Percentiles rank a stretch among this genome's conserved stretches.
These are phyloP conservation scores for Strobilomyces confusus DNA, from an alignment of 768 basidiomycete species.

Conservation along the genomic window DNA sequence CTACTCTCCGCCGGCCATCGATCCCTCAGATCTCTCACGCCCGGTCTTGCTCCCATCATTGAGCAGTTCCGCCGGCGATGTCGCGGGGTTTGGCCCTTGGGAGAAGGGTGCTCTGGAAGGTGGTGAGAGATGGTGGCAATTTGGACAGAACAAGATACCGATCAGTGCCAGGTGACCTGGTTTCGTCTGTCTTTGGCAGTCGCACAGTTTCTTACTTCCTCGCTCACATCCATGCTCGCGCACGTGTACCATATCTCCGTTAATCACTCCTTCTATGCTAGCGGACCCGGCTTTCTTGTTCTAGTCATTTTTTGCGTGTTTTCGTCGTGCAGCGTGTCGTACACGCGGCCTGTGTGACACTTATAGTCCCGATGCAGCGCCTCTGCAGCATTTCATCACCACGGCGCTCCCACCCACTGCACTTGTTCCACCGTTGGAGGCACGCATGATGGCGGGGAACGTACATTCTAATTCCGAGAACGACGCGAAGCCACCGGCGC, in stretches of 20 bases:
- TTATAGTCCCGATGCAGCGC: constrained; percentile 4
- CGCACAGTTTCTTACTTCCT: neutral
- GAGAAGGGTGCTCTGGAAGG: constrained; percentile 53
- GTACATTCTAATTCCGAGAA: constrained; percentile 13
- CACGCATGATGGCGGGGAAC: constrained; percentile 21
- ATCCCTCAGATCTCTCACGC: constrained; percentile 9
- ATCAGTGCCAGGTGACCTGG: constrained; percentile 27
- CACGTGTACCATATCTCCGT: constrained; percentile 19
- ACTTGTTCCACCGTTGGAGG: constrained; percentile 9
- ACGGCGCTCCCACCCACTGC: constrained; percentile 5
- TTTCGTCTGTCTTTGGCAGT: neutral
- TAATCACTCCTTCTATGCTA: constrained; percentile 3
- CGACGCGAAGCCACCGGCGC: constrained; percentile 2
- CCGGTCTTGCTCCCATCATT: constrained; percentile 1
- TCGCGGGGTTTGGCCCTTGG: constrained; percentile 30
- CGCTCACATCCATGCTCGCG: neutral
- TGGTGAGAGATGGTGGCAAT: constrained; percentile 45
- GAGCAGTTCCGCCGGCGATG: neutral
- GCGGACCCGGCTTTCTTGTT: neutral
- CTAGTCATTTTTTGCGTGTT: neutral
- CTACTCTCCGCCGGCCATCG: constrained; percentile 31
- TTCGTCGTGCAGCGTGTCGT: constrained; percentile 5
- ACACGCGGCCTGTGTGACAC: constrained; percentile 27
- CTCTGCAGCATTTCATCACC: constrained; percentile 9
- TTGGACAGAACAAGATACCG: constrained; percentile 36